phyloP scores from a whole-genome alignment of 345 rosid genomes.

The Acer campestre region DNA sequence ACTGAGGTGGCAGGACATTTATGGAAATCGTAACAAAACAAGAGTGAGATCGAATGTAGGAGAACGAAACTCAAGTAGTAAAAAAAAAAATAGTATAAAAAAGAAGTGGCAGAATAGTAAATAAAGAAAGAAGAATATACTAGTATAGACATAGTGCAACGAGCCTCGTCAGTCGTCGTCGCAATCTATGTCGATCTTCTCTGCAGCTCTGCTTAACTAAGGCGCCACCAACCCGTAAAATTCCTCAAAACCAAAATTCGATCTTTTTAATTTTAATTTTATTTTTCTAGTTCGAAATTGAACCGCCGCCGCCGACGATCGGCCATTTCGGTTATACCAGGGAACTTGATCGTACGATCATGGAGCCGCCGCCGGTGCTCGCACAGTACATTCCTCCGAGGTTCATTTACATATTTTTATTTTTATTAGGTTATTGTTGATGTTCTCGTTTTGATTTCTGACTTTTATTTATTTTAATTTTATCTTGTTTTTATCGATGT shows the following conservation, averaged over 20 bases:
- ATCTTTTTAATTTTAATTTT: neutral
- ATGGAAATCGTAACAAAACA: neutral
- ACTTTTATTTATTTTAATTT: neutral
- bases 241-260: neutral
- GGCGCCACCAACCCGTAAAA: slow-evolving; percentile 31
- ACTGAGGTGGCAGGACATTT: neutral
- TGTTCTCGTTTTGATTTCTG: neutral
- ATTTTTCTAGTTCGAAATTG: neutral
- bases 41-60: neutral
- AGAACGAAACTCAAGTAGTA: neutral
- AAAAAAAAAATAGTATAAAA: neutral
- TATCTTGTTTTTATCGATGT: slow-evolving; percentile 22
- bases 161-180: neutral
- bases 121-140: neutral
- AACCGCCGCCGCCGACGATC: slow-evolving; percentile 7
- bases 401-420: no score
- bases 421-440: neutral
- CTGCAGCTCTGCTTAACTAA: slow-evolving; percentile 5
- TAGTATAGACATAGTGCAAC: neutral
- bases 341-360: slow-evolving; percentile 22
- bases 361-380: slow-evolving; percentile 32
- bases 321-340: neutral
- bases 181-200: neutral
- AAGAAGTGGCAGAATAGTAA: slow-evolving; percentile 7
- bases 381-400: slow-evolving; percentile 12